Evolutionary conservation across 257 asterid species (phyloP).

Genomic region (Solanum sparsipilum): DNA sequence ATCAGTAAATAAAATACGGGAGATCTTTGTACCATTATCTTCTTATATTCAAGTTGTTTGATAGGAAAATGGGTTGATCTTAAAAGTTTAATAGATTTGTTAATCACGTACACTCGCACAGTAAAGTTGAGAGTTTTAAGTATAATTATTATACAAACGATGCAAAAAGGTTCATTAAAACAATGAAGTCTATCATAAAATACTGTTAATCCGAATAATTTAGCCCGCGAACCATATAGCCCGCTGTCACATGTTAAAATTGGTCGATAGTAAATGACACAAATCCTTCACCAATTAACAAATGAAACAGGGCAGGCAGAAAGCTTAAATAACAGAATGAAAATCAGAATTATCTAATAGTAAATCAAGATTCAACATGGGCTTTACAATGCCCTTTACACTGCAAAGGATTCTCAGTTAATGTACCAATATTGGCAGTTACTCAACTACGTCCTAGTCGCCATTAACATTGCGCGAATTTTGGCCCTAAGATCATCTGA

Average conservation of each 20-base stretch:
- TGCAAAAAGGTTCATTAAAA: not conserved
- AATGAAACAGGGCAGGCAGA: not conserved
- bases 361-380: not conserved
- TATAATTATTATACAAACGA: not conserved
- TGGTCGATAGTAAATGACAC: not conserved
- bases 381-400: not conserved
- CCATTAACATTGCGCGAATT: constrained; percentile 47
- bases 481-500: constrained; percentile 83
- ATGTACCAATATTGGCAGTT: no score
- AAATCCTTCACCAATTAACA: not conserved
- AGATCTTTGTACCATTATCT: not conserved
- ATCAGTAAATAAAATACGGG: not conserved
- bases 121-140: not conserved
- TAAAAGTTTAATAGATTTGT: not conserved
- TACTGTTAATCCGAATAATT: no score
- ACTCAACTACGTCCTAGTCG: constrained; percentile 9
- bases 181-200: not conserved
- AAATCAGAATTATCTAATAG: not conserved
- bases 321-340: not conserved
- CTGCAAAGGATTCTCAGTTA: not conserved
- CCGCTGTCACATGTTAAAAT: not conserved
- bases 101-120: not conserved
- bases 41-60: not conserved
- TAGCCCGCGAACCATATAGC: not conserved
- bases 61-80: not conserved